Evolutionary conservation across 208 protist genomes (phyloP).

Genomic region (Leishmania lainsoni): DNA sequence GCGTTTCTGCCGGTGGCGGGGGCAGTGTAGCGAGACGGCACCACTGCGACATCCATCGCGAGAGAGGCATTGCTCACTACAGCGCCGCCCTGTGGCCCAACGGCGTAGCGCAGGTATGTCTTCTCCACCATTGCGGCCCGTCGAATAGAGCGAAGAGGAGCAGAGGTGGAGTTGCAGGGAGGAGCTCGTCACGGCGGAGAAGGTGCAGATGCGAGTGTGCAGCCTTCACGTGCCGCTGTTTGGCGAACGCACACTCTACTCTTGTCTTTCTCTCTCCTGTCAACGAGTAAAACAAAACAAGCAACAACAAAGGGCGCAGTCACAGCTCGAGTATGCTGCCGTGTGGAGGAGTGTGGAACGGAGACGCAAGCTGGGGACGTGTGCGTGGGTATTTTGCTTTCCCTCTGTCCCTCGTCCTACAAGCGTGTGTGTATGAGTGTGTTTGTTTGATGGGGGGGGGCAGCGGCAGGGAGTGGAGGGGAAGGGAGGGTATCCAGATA

Average conservation of each 20-base stretch:
- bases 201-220: background rate
- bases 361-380: background rate
- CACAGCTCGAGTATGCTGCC: background rate
- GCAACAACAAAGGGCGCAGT: too few relatives aligned
- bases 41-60: slow-evolving; percentile 47
- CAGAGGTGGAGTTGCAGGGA: background rate
- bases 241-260: background rate
- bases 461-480: background rate
- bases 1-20: background rate
- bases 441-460: background rate
- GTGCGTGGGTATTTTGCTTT: too few relatives aligned
- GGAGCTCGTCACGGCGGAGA: background rate
- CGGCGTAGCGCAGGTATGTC: slow-evolving; percentile 88
- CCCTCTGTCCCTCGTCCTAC: background rate
- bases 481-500: background rate
- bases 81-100: slow-evolving; percentile 74
- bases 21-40: slow-evolving; percentile 38
- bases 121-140: slow-evolving; percentile 78
- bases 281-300: background rate
- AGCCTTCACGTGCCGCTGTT: background rate
- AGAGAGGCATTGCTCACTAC: slow-evolving; percentile 74
- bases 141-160: background rate
- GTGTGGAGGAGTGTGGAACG: background rate
- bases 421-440: background rate
- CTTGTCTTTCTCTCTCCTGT: background rate